Evolutionary conservation across 306 rosid species (phyloP).

Genomic region (Comarum palustre): DNA sequence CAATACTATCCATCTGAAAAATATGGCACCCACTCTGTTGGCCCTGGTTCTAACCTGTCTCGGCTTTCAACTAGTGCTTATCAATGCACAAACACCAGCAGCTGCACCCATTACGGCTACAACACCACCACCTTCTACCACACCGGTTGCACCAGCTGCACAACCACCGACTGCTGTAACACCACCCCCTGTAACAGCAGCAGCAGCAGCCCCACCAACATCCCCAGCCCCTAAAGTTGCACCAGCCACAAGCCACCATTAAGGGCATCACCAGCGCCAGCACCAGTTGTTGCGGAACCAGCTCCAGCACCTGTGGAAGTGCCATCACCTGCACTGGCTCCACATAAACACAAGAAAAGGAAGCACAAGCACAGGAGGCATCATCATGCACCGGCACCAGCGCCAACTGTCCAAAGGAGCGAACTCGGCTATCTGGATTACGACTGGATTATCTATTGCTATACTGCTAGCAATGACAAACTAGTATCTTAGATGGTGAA

Average conservation of each 20-base stretch:
- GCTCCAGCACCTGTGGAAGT: constrained; percentile 46
- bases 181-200: constrained; percentile 41
- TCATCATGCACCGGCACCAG: constrained; percentile 63
- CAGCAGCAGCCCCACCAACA: constrained; percentile 39
- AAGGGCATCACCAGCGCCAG: constrained; percentile 35
- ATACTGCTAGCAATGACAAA: constrained; percentile 48
- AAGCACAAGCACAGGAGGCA: constrained; percentile 57
- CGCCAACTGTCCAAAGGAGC: constrained; percentile 47
- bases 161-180: constrained; percentile 44
- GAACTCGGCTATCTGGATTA: constrained; percentile 38
- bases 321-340: constrained; percentile 54
- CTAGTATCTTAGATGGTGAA: constrained; percentile 25
- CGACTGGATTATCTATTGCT: constrained; percentile 44
- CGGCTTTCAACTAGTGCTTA: constrained; percentile 22
- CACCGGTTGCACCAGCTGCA: constrained; percentile 34
- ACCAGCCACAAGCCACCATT: constrained; percentile 49
- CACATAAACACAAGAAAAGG: constrained; percentile 49
- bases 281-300: constrained; percentile 21
- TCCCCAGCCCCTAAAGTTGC: constrained; percentile 55
- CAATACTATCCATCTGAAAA: constrained; percentile 9
- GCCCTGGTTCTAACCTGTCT: constrained; percentile 22
- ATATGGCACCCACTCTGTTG: constrained; percentile 36
- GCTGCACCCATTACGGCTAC: constrained; percentile 32
- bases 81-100: constrained; percentile 37
- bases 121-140: constrained; percentile 38